A percentile compares a stretch with the other conserved stretches of the same genome.
Evolutionary conservation across 331 rosid genomes (phyloP).

Genomic region (Phaseolus coccineus): DNA sequence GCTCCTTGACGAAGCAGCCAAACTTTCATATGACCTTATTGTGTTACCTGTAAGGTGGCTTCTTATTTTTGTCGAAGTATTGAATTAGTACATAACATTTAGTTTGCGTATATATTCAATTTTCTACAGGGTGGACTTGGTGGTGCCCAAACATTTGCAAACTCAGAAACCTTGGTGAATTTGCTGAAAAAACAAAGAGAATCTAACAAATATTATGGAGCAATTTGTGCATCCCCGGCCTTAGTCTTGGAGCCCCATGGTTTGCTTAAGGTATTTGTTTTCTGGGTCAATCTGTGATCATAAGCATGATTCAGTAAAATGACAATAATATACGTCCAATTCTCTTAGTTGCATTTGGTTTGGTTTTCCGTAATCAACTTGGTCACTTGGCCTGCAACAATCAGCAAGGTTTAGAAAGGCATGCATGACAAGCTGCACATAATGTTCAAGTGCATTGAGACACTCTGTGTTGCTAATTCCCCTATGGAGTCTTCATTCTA

Average conservation of each 20-base stretch:
- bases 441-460: constrained; percentile 13
- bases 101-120: constrained; percentile 36
- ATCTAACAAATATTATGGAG: constrained; percentile 84
- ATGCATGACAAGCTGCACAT: not conserved
- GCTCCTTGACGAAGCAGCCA: constrained; percentile 79
- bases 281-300: constrained; percentile 29
- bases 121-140: constrained; percentile 87
- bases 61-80: constrained; percentile 5
- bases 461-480: not conserved
- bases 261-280: constrained; percentile 73
- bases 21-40: constrained; percentile 75
- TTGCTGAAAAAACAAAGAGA: constrained; percentile 78
- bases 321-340: not conserved
- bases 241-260: constrained; percentile 92
- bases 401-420: not conserved
- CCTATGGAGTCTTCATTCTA: not conserved
- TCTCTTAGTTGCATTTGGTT: constrained; percentile 7
- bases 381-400: not conserved
- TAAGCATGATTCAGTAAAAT: constrained; percentile 5
- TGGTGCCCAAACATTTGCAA: constrained; percentile 92
- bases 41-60: constrained; percentile 78
- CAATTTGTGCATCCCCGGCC: constrained; percentile 97
- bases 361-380: not conserved
- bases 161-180: constrained; percentile 72
- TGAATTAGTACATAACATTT: constrained; percentile 1